Evolutionary conservation across 2,329 filamentous ascomycete species (phyloP).

Genomic region (Pseudogymnoascus sp.): DNA sequence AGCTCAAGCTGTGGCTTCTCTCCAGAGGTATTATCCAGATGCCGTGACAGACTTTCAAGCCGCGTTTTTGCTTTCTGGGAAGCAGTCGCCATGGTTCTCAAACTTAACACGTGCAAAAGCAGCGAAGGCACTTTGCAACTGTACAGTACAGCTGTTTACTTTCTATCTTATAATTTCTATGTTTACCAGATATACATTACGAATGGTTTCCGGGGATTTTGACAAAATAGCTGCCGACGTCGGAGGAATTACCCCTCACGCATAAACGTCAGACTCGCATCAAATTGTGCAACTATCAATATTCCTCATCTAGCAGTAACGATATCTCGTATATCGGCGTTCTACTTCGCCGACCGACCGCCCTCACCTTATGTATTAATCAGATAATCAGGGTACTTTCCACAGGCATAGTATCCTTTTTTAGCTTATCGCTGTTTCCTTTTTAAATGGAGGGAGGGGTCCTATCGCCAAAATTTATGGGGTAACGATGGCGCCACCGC

Average conservation of each 20-base stretch:
- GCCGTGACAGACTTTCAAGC: background rate
- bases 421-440: background rate
- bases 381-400: background rate
- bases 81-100: background rate
- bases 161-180: background rate
- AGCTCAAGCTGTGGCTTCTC: conserved; percentile 27
- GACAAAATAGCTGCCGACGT: background rate
- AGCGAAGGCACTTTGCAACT: background rate
- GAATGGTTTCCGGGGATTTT: background rate
- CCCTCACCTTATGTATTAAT: background rate
- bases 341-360: background rate
- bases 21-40: background rate
- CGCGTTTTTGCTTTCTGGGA: background rate
- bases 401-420: background rate
- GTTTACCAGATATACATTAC: background rate
- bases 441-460: background rate
- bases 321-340: background rate
- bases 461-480: background rate
- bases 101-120: background rate
- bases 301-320: background rate
- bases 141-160: background rate
- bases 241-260: background rate
- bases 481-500: background rate
- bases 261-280: background rate
- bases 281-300: background rate